Conservation (phyloP, 768 basidiomycete genomes). For the Dentipellis sp. region DNA sequence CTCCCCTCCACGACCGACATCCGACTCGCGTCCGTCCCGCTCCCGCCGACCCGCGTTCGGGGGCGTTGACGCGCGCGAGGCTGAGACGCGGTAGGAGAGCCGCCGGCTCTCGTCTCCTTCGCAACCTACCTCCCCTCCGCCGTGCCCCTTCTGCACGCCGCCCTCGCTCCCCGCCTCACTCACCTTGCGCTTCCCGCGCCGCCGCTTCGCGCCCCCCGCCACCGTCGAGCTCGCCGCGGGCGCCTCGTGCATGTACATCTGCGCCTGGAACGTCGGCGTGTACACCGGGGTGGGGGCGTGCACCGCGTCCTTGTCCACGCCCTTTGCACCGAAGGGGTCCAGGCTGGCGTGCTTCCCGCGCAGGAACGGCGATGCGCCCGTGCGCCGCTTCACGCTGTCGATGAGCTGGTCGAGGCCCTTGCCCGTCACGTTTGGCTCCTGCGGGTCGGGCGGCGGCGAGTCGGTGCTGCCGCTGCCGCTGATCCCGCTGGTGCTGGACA, state of each 20-base stretch:
- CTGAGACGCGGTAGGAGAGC: background rate
- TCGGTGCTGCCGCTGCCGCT: slow-evolving; percentile 20
- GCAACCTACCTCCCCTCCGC: background rate
- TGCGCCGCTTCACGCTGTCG: slow-evolving; percentile 39
- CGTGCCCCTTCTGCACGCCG: background rate
- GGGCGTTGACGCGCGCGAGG: background rate
- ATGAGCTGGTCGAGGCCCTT: slow-evolving; percentile 42
- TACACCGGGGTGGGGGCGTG: slow-evolving; percentile 15
- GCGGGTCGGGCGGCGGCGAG: slow-evolving; percentile 23
- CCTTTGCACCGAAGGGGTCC: slow-evolving; percentile 36
- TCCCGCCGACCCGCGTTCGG: background rate
- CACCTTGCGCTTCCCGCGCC: slow-evolving; percentile 2
- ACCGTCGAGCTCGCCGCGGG: background rate
- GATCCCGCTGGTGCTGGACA: slow-evolving; percentile 4
- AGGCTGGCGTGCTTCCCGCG: slow-evolving; percentile 42
- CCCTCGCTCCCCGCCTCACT: slow-evolving; percentile 8
- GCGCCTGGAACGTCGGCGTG: slow-evolving; percentile 21
- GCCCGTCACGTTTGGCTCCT: slow-evolving; percentile 34
- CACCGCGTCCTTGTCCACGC: slow-evolving; percentile 24
- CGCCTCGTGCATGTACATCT: slow-evolving; percentile 17
- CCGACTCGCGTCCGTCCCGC: background rate
- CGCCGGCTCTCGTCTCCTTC: background rate
- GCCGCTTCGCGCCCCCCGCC: background rate
- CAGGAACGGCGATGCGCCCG: slow-evolving; percentile 37
- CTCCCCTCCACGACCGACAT: background rate